Conservation (phyloP, 345 rosid species). For the Camelina sativa region DNA sequence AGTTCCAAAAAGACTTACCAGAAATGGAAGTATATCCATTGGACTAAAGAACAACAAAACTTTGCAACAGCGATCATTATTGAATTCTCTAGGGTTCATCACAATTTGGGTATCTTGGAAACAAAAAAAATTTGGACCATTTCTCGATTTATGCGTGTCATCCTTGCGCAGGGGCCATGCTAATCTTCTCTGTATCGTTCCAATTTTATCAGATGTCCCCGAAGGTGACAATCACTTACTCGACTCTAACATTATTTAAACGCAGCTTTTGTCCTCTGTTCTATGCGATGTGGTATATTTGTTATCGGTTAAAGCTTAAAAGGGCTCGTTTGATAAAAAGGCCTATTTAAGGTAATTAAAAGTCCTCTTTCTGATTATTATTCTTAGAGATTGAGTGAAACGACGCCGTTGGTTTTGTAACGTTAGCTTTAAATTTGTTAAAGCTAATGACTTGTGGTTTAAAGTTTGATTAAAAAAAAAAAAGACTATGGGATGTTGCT, state of each 20-base stretch:
- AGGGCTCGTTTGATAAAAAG: neutral
- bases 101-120: too few relatives aligned
- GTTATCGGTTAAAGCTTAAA: neutral
- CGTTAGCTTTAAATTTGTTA: too few relatives aligned
- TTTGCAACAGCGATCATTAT: neutral
- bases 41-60: neutral
- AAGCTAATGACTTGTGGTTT: too few relatives aligned
- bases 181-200: constrained; percentile 13
- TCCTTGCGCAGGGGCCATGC: constrained; percentile 23
- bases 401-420: neutral
- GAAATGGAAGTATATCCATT: too few relatives aligned
- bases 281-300: neutral
- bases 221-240: neutral
- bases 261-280: neutral
- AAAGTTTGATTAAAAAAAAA: constrained; percentile 1
- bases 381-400: neutral
- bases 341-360: neutral
- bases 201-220: constrained; percentile 19
- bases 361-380: too few relatives aligned
- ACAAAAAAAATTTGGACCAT: constrained; percentile 11
- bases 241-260: neutral
- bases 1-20: too few relatives aligned
- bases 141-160: constrained; percentile 26
- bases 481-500: too few relatives aligned
- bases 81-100: too few relatives aligned